Base-by-base conservation (phyloP, 192 early-diverging fungal genomes). In the Linderina pennispora region DNA sequence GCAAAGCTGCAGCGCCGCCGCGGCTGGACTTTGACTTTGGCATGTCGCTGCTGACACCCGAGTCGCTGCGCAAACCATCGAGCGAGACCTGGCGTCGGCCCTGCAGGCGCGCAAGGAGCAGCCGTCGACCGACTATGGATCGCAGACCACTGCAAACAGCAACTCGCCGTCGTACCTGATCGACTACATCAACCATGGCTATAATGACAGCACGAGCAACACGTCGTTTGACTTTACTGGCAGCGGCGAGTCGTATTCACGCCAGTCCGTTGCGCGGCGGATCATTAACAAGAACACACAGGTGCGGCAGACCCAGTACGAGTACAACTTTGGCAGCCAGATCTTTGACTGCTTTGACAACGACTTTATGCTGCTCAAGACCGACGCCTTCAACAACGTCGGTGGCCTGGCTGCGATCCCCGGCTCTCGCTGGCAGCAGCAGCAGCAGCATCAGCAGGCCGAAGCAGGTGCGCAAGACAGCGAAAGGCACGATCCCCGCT, bases 261-360 rank as follows among this genome's bases (percentile, higher is more conserved):
- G 3, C 33, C 13, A 43, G 28, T 22, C 23, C 0, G 52, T 57
- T 1, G 66, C 66, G 16, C 58, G 66, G 9, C 66, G 59, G 8
- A 31, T 69, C 11, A 48, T 69, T 18, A 69, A 69, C 43, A 50
- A 45, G 39, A 69, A 59, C 43, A 69, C 66, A 14, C 53, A 53
- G 23, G 25, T 43, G 50, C 53, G 66, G 37, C 66, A 69, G 58
- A 69, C 66, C 22, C 66, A 58, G 55, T 69, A 69, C 40, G 66
- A 69, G 23, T 69, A 69, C 55, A 69, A 57, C 21, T 69, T 58
- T 49, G 66, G 66, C 22, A 69, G 66, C 50, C 66, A 69, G 50
- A 69, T 69, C 24, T 69, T 69, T 34, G 66, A 69, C 43, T 57
- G 58, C 35, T 37, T 58, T 25, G 66, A 69, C 50, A 62, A 58